Evolutionary conservation across 169 alveolate genomes (phyloP).

Genomic region (Plasmodium sp.): DNA sequence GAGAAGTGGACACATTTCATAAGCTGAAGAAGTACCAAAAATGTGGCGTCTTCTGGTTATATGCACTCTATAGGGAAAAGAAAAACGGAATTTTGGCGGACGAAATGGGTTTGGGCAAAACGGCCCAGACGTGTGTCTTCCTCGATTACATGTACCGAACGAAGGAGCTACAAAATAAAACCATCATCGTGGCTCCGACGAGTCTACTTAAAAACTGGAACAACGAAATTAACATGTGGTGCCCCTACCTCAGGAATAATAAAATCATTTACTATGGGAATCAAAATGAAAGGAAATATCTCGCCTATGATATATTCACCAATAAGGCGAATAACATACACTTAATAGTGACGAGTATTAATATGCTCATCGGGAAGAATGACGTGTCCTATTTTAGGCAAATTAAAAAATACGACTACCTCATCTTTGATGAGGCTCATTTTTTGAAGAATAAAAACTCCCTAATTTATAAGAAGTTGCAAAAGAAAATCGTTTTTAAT

Average conservation of each 20-base stretch:
- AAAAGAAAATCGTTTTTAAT: conserved; percentile 83
- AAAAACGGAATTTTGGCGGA: conserved; percentile 92
- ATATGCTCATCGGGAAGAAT: conserved; percentile 62
- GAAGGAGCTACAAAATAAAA: conserved; percentile 76
- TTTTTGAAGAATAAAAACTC: conserved; percentile 92
- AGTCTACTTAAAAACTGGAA: conserved; percentile 90
- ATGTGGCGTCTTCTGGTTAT: conserved; percentile 91
- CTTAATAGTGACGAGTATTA: conserved; percentile 41
- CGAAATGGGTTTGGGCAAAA: conserved; percentile 94
- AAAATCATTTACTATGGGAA: conserved; percentile 87
- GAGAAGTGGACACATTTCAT: conserved; percentile 67
- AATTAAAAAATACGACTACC: conserved; percentile 83
- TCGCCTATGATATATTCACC: conserved; percentile 74
- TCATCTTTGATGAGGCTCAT: conserved; percentile 96
- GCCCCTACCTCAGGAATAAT: conserved; percentile 85
- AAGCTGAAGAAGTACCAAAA: conserved; percentile 88
- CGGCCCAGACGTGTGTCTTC: conserved; percentile 91
- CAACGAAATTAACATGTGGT: conserved; percentile 89
- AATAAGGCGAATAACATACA: conserved; percentile 17
- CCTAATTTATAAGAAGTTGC: conserved; percentile 88
- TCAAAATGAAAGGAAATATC: conserved; percentile 80
- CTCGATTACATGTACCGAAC: conserved; percentile 74
- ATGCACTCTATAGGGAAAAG: conserved; percentile 80
- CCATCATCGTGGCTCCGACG: conserved; percentile 88
- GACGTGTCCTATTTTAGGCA: conserved; percentile 55